Evolutionary conservation across 164 flowering plant species (phyloP).

Genomic region (Brasenia schreberi): DNA sequence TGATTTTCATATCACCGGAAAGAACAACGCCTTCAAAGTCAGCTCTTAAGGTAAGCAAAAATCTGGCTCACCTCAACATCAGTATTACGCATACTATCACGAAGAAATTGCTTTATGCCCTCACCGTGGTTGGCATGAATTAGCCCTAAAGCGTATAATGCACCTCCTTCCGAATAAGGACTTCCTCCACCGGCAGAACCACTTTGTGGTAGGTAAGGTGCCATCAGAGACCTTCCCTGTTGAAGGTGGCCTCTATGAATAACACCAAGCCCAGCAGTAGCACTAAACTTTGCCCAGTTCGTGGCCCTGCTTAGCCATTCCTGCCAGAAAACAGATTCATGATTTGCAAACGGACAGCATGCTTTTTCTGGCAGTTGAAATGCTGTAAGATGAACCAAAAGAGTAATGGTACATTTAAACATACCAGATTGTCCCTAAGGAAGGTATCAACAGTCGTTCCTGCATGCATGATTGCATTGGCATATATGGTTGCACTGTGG

Average conservation of each 20-base stretch:
- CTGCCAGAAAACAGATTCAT: slow-evolving; percentile 16
- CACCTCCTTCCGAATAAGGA: slow-evolving; percentile 95
- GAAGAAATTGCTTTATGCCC: slow-evolving; percentile 85
- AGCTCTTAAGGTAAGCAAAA: neutral
- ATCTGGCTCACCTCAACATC: slow-evolving; percentile 34
- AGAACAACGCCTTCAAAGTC: neutral
- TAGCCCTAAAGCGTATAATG: slow-evolving; percentile 80
- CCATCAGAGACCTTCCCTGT: slow-evolving; percentile 91
- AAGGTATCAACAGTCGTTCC: slow-evolving; percentile 95
- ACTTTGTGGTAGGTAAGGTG: slow-evolving; percentile 88
- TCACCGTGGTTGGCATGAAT: slow-evolving; percentile 98
- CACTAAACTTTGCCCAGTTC: slow-evolving; percentile 95
- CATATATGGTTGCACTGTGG: slow-evolving; percentile 91
- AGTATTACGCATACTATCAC: slow-evolving; percentile 73
- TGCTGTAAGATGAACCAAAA: neutral
- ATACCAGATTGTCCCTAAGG: slow-evolving; percentile 81
- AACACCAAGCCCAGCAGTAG: slow-evolving; percentile 90
- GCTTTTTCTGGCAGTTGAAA: neutral
- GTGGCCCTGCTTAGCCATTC: slow-evolving; percentile 94
- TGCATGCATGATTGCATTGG: slow-evolving; percentile 97
- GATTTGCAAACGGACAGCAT: neutral
- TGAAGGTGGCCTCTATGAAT: slow-evolving; percentile 86
- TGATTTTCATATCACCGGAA: neutral
- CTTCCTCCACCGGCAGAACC: slow-evolving; percentile 84
- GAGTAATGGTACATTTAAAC: neutral